phyloP scores from a whole-genome alignment of 2,329 filamentous ascomycete species.

The Cladosporium phlei region DNA sequence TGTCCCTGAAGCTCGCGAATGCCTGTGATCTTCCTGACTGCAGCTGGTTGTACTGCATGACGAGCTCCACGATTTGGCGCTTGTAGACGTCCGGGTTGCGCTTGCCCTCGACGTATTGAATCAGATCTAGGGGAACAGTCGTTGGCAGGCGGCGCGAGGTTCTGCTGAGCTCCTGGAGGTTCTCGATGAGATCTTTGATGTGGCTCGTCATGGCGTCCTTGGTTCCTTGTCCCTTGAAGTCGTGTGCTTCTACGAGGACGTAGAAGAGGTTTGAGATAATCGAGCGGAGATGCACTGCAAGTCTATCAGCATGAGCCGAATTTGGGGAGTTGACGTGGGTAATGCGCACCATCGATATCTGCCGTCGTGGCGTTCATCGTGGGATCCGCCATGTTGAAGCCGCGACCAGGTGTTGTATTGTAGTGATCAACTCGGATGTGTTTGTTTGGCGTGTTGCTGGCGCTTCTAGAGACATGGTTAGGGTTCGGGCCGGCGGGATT shows the following conservation, averaged over 20 bases:
- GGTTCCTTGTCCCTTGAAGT: constrained; percentile 54
- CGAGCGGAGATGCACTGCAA: constrained; percentile 42
- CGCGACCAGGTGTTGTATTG: neutral
- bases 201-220: constrained; percentile 55
- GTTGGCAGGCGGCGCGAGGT: constrained; percentile 47
- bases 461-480: neutral
- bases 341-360: constrained; percentile 4
- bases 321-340: no score
- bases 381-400: neutral
- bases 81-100: constrained; percentile 65
- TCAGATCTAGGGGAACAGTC: constrained; percentile 57
- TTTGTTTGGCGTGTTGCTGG: neutral
- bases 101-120: constrained; percentile 59
- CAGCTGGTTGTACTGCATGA: constrained; percentile 59
- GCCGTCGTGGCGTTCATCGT: constrained; percentile 7
- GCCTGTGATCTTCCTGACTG: constrained; percentile 58
- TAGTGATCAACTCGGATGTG: neutral
- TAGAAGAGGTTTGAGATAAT: constrained; percentile 60
- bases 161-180: constrained; percentile 50
- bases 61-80: constrained; percentile 60
- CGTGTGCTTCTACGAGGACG: constrained; percentile 54
- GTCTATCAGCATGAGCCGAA: neutral
- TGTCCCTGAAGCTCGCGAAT: constrained; percentile 54
- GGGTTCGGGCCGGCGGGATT: neutral
- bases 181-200: constrained; percentile 49